Percentiles rank a stretch among this genome's conserved stretches.
These are phyloP conservation scores for Solanum verrucosum DNA, from an alignment of 257 asterid species.

Conservation along the genomic window DNA sequence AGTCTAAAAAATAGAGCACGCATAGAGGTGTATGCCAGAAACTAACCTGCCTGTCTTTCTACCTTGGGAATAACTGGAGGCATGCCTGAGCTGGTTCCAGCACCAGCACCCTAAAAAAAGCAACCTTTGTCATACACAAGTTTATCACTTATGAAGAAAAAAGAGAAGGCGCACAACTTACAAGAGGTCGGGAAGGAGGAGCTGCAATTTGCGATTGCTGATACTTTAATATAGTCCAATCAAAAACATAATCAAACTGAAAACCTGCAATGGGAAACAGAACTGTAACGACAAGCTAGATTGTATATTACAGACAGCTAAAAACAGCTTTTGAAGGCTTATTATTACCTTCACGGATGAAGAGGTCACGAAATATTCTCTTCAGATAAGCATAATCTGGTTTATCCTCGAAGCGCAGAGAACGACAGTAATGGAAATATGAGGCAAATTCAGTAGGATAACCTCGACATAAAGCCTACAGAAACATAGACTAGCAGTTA, in stretches of 20 bases:
- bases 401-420: conserved; percentile 87
- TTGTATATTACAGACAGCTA: not conserved
- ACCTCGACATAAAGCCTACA: conserved; percentile 75
- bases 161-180: conserved; percentile 24
- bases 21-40: not conserved
- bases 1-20: not conserved
- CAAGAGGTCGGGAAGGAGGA: conserved; percentile 68
- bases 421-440: conserved; percentile 94
- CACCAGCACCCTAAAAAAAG: conserved; percentile 53
- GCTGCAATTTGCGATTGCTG: conserved; percentile 91
- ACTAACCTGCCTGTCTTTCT: conserved; percentile 59
- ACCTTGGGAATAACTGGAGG: conserved; percentile 77
- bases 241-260: conserved; percentile 94
- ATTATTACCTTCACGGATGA: conserved; percentile 69
- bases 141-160: not conserved
- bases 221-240: conserved; percentile 95
- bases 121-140: not conserved
- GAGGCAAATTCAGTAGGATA: conserved; percentile 97
- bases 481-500: conserved; percentile 10
- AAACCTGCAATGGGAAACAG: conserved; percentile 43
- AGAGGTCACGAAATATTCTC: conserved; percentile 92
- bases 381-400: conserved; percentile 98
- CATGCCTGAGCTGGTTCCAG: conserved; percentile 78
- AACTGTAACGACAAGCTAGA: not conserved
- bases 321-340: not conserved